phyloP scores from a whole-genome alignment of 306 rosid species.

The Lathyrus oleraceus region DNA sequence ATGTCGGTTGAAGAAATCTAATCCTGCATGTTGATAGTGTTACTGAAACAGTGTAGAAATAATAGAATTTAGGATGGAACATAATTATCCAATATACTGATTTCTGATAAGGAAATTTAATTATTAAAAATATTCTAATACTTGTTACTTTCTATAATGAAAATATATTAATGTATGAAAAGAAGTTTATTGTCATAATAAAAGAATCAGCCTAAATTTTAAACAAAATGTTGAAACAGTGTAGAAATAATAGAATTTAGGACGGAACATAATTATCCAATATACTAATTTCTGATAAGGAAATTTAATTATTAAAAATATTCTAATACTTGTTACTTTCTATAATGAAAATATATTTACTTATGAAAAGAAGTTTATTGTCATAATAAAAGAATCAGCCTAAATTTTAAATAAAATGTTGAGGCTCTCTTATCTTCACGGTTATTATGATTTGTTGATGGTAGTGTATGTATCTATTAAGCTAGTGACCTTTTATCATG shows the following conservation, averaged over 20 bases:
- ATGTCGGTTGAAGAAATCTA: neutral
- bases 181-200: neutral
- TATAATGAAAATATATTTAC: neutral
- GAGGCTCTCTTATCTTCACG: neutral
- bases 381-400: neutral
- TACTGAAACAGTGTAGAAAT: neutral
- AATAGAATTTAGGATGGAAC: neutral
- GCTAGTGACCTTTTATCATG: conserved; percentile 4
- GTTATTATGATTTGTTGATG: neutral
- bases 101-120: neutral
- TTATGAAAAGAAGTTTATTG: neutral
- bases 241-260: too few species aligned
- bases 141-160: neutral
- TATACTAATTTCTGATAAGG: neutral
- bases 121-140: neutral
- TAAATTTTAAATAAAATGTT: neutral
- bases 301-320: neutral
- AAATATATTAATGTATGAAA: neutral
- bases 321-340: neutral
- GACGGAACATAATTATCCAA: neutral
- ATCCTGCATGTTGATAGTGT: neutral
- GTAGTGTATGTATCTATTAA: conserved; percentile 5
- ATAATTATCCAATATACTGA: neutral
- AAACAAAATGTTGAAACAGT: neutral
- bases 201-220: neutral